A percentile compares a stretch with the other conserved stretches of the same genome.
These are phyloP conservation scores for Drechslera avenae DNA, from an alignment of 2,329 filamentous ascomycete species.

Conservation along the genomic window DNA sequence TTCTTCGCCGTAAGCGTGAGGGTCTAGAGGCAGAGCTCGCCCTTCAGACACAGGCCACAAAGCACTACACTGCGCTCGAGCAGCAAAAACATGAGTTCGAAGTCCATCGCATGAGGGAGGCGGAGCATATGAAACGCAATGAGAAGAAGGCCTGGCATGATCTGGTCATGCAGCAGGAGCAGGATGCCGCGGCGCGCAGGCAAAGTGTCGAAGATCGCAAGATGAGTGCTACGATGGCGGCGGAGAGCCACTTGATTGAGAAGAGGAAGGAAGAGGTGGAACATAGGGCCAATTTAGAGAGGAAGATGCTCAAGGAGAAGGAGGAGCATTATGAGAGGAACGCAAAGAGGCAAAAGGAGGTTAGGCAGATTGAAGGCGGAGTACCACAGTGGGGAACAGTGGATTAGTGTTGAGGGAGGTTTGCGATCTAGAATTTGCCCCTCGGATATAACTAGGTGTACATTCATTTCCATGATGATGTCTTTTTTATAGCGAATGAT, in stretches of 20 bases:
- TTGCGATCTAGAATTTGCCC: too few species aligned
- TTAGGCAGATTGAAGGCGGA: slow-evolving; percentile 38
- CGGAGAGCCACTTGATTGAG: slow-evolving; percentile 31
- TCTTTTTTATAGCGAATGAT: too few species aligned
- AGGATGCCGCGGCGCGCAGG: slow-evolving; percentile 28
- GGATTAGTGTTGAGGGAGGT: slow-evolving; percentile 23
- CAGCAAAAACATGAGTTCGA: slow-evolving; percentile 42
- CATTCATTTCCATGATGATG: too few species aligned
- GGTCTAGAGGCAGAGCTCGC: slow-evolving; percentile 33
- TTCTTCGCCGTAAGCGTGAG: slow-evolving; percentile 35
- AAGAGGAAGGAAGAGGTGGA: slow-evolving; percentile 35
- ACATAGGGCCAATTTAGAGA: slow-evolving; percentile 33
- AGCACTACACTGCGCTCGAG: slow-evolving; percentile 30
- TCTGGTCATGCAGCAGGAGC: slow-evolving; percentile 37
- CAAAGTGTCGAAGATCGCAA: slow-evolving; percentile 33
- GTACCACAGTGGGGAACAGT: slow-evolving; percentile 35
- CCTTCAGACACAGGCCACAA: slow-evolving; percentile 23
- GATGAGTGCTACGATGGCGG: slow-evolving; percentile 15
- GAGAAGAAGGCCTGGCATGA: slow-evolving; percentile 41
- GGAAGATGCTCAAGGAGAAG: slow-evolving; percentile 38
- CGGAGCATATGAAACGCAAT: slow-evolving; percentile 39
- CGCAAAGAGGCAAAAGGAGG: slow-evolving; percentile 37
- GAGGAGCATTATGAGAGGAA: slow-evolving; percentile 43
- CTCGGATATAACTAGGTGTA: too few species aligned
- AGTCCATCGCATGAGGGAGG: slow-evolving; percentile 35